Conservation (phyloP, 1,284 basidiomycete species). For the Rugiboletus extremiorientalis region DNA sequence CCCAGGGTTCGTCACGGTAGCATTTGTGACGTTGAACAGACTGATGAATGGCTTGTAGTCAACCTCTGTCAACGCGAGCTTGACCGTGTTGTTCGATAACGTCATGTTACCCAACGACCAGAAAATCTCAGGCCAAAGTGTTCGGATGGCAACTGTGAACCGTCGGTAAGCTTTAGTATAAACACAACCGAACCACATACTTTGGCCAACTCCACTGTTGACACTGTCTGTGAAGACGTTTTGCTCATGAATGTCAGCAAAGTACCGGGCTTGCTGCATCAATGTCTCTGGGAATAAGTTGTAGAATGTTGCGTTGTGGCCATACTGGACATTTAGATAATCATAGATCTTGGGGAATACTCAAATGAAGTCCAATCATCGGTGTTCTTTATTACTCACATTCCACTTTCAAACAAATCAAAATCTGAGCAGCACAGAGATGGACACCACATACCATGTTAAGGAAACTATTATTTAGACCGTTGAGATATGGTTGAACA, state of each 20-base stretch:
- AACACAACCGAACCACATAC: slow-evolving; percentile 23
- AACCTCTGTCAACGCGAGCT: slow-evolving; percentile 42
- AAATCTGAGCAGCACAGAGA: background rate
- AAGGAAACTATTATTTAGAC: slow-evolving; percentile 39
- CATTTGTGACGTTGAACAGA: slow-evolving; percentile 47
- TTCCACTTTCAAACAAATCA: slow-evolving; percentile 32
- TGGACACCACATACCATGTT: slow-evolving; percentile 39
- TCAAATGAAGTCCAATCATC: background rate
- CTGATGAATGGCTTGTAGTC: slow-evolving; percentile 57
- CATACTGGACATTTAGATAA: slow-evolving; percentile 50
- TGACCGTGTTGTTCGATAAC: slow-evolving; percentile 40
- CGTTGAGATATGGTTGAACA: slow-evolving; percentile 40
- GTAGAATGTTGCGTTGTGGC: slow-evolving; percentile 47
- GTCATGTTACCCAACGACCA: slow-evolving; percentile 42
- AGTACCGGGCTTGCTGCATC: slow-evolving; percentile 40
- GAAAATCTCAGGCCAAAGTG: slow-evolving; percentile 47
- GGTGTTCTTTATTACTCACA: slow-evolving; percentile 15
- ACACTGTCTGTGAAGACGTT: slow-evolving; percentile 46
- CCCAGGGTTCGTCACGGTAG: slow-evolving; percentile 33
- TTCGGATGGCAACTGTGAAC: slow-evolving; percentile 36
- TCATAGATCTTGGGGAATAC: slow-evolving; percentile 43
- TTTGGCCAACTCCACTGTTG: slow-evolving; percentile 44
- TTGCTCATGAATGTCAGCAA: slow-evolving; percentile 53
- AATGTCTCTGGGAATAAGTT: slow-evolving; percentile 33
- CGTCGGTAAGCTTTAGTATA: background rate